Base-by-base conservation (phyloP, 345 rosid species). In the Lenwebbia sp. region DNA sequence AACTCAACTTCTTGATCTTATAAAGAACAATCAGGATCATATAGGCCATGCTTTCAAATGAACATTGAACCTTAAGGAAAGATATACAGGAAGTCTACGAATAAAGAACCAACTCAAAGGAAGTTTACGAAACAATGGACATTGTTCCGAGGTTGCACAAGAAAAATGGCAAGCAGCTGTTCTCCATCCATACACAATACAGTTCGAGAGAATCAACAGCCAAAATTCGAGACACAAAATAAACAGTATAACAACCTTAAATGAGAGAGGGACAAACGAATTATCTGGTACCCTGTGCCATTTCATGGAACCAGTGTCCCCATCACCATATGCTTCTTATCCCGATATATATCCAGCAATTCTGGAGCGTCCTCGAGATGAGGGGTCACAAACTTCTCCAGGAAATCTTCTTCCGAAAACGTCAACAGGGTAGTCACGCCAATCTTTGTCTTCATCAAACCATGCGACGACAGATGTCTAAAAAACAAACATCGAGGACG, bases 401-500 rank as follows among this genome's bases (percentile, higher is more conserved):
- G 28, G 57, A 90, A 89, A 3, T 1, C 1, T 57, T 85, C 40
- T 70, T 90, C 91, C 15, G 86, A 26, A 12, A 13, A 17, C 0
- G 4, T 1, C n/a, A 90, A 84, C 44, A 85, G 44, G 0, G 51
- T 4, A 12, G 5, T 3, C 3, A 87, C 30, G 14, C 44, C 50
- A 52, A 30, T 44, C 54, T 75, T 85, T 23, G 54, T 87, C 86
- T 85, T 83, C 14, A 91, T 40, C 86, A 90, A 54, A 62, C 91
- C 88, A 70, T 85, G 83, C 0, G 89, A 86, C 21, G 86, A 17
- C 83, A 91, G 65, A 82, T 62, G 50, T 26, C 76, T 85, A 55
- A 84, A 47, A 40, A 89, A 89, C n/a, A 85, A n/a, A 26, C 47
- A 82, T 87, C 95, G 81, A 0, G 94, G 93, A 55, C 88, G 15